These are phyloP conservation scores for Alternaria brassicae DNA, from an alignment of 2,329 filamentous ascomycete species.

Conservation along the genomic window DNA sequence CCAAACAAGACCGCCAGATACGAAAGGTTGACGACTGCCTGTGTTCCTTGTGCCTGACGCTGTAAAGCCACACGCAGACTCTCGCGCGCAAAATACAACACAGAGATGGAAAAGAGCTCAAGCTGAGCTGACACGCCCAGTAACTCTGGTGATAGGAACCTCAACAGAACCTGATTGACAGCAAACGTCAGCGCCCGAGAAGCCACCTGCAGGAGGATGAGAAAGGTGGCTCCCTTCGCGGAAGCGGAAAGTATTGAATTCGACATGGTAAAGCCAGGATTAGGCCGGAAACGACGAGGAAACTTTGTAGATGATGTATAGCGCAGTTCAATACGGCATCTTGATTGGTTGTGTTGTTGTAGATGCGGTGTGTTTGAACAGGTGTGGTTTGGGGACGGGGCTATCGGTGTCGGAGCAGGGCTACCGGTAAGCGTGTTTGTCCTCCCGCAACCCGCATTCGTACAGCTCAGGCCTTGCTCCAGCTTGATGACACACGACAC, in stretches of 20 bases:
- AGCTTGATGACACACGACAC: constrained; percentile 36
- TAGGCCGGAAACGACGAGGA: constrained; percentile 11
- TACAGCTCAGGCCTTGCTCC: constrained; percentile 10
- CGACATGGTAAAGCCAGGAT: constrained; percentile 32
- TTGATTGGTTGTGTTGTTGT: constrained; percentile 29
- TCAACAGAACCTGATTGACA: constrained; percentile 89
- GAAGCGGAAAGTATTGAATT: constrained; percentile 53
- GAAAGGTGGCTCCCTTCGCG: constrained; percentile 78
- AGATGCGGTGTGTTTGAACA: constrained; percentile 24
- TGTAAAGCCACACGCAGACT: constrained; percentile 91
- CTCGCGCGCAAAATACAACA: constrained; percentile 94
- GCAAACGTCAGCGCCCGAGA: constrained; percentile 90
- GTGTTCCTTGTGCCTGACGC: constrained; percentile 68
- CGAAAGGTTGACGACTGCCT: constrained; percentile 86
- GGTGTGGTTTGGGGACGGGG: constrained; percentile 29
- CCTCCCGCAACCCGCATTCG: constrained; percentile 13
- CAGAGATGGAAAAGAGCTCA: constrained; percentile 89
- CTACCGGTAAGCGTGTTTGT: constrained; percentile 34
- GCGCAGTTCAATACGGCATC: constrained; percentile 25
- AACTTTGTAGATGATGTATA: constrained; percentile 12
- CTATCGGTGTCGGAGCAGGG: constrained; percentile 29
- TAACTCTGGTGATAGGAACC: constrained; percentile 83
- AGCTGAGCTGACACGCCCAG: constrained; percentile 88
- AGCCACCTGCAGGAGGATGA: constrained; percentile 85
- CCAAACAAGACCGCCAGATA: constrained; percentile 80